Evolutionary conservation across 352 stramenopile species (phyloP), one percentile per base, ranked within the genome.

Genomic region (Globisporangium cylindrosporum): DNA sequence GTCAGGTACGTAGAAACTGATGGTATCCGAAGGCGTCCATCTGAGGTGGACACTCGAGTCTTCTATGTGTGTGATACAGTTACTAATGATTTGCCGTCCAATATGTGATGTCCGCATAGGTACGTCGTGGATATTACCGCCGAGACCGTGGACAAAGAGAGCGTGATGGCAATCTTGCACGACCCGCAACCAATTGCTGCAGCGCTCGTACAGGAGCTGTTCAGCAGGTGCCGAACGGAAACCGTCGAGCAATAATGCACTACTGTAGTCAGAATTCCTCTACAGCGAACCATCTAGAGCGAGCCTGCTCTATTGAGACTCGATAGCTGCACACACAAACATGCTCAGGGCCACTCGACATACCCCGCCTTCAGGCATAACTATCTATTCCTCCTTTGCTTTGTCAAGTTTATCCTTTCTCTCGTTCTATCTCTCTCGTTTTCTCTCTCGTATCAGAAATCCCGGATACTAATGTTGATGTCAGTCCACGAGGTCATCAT

Each of bases 81-180:
- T 38, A 46, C 20, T 63, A 48, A 64, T 38, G 12, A 27, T 36
- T 12, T 64, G 27, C 1, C 7, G 25, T 4, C 53, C 4, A 34
- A 12, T 27, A 12, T 43, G 38, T 34, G 22, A 46, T 62, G 7
- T n/a, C 20, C 48, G 9, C 22, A n/a, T 53, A 79, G 72, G 59
- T 89, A 84, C 56, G 18, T 77, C 1, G 75, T 89, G 58, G 83
- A 90, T 49, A 75, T 83, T 6, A 68, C 87, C 4, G 73, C 80
- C 2, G 79, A 84, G 49, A 67, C 72, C 2, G 54, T 89, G 24
- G 73, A 73, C 49, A 73, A 80, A 1, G 69, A 67, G 14, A 73
- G 85, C 4, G 53, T 88, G 36, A 56, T 15, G 2, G 46, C 49
- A 46, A 63, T 88, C 25, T 65, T 92, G 22, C 64, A 74, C 49